Base-by-base conservation (phyloP, 768 basidiomycete genomes). In the Ephemerocybe angulata region DNA sequence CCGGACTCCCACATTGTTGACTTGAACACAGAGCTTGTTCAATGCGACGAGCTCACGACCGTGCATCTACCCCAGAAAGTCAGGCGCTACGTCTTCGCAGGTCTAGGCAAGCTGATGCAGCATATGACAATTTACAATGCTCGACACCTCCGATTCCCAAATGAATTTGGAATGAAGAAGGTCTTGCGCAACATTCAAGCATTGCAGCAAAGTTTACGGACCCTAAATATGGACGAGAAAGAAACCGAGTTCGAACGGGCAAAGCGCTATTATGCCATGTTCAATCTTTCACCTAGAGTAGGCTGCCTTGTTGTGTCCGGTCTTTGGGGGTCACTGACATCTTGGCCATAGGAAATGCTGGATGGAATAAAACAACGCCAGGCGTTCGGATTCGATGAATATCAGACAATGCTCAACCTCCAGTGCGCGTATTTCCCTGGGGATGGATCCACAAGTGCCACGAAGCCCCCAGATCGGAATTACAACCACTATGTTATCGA, bases 401-500 rank as follows among this genome's bases (percentile, higher is more conserved):
- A 96, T 70, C 90, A 93, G 67, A 81, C 83, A 7, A 93, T 98
- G 78, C 78, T 98, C 46, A 88, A 85, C 62, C 78, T 98, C 33
- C 92, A 93, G 62, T 96, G 93, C 65, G 90, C 90, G 15, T 83
- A 93, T 31, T 84, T 91, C 63, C 84, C 79, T 55, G 72, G 68
- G n/a, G 70, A 74, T 12, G 78, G 76, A 19, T 81, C 83, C 31
- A 72, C 73, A 21, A 80, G 73, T 19, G 74, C 68, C 19, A 69
- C 77, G 31, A 81, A 78, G 58, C 82, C 86, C 7, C 64, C 68
- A 1, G 85, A 93, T 69, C 80, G 83, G 44, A 85, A 87, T 63
- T 93, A 92, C 68, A 88, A 86, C 70, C 84, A 87, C 80, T 93
- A 92, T 69, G 77, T 92, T 60, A 95, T 95, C 63, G 93, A 96